phyloP scores from a whole-genome alignment of 163 green algal species.

The Scenedesmus sp. region DNA sequence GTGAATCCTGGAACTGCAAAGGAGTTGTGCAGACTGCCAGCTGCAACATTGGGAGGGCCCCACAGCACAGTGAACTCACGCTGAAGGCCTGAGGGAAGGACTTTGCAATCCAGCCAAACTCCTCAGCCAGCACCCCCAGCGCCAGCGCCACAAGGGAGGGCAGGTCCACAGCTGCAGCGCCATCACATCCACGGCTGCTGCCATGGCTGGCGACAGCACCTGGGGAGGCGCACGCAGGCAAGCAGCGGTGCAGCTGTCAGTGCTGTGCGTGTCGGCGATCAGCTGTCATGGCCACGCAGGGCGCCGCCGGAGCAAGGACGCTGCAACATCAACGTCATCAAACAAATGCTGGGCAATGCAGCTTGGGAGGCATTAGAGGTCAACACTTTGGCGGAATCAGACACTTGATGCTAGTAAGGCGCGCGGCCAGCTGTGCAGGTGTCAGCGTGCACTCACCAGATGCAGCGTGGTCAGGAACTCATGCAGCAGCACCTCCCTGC shows the following conservation, averaged over 20 bases:
- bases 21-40: too few species aligned
- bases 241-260: neutral
- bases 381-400: too few species aligned
- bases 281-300: neutral
- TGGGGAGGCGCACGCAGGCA: neutral
- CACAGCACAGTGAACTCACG: neutral
- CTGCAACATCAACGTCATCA: neutral
- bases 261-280: neutral
- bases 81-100: slow-evolving; percentile 47
- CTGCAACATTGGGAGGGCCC: too few species aligned
- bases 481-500: slow-evolving; percentile 34
- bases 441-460: slow-evolving; percentile 9
- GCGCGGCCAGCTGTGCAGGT: neutral
- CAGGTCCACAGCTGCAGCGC: slow-evolving; percentile 33
- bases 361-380: too few species aligned
- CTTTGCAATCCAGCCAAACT: slow-evolving; percentile 54
- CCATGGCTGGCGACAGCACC: slow-evolving; percentile 38
- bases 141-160: slow-evolving; percentile 20
- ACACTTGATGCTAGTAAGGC: too few species aligned
- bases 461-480: slow-evolving; percentile 45
- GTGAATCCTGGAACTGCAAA: too few species aligned
- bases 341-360: neutral
- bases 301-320: neutral
- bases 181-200: slow-evolving; percentile 15
- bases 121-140: slow-evolving; percentile 40